Evolutionary conservation across 495 filamentous ascomycete species (phyloP), one percentile per base, ranked within the genome.

Genomic region (Penicillium canescens): DNA sequence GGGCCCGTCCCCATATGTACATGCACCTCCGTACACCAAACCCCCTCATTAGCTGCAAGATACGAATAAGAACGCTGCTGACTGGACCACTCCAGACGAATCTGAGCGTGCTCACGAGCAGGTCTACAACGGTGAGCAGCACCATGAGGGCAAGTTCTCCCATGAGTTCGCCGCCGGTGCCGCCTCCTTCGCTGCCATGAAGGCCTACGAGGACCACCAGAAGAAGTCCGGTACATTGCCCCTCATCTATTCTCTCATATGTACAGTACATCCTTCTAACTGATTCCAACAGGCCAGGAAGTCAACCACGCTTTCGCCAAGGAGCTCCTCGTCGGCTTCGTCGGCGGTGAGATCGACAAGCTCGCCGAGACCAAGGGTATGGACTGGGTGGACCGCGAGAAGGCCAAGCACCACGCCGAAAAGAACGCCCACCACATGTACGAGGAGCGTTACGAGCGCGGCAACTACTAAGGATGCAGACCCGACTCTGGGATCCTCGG

Each of bases 181-280:
- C 42, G 89, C 88, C 43, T 84, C 88, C 54, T 92, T 92, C 63
- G 88, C 83, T 57, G 89, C 81, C 52, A 86, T 94, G 80, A 90
- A 91, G 78, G 72, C 83, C 13, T 92, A 85, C 67, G 89, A 92
- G 71, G 84, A 91, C 68, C 74, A 84, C 52, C 85, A 90, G 74
- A 85, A 86, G 66, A 78, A 75, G 50, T 76, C 91, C 72, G 88
- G 86, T 86, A 78, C 41, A 76, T 56, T 35, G 16, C 18, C 16
- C 37, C 10, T 10, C 0, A 39, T 26, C 9, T 10, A 14, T 8
- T 10, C 9, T 20, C 26, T 40, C 10, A 36, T 34, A 7, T 59
- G 45, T 28, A 8, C 10, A 49, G 45, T 28, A 10, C 10, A 49
- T 39, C 24, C 3, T 36, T 28, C 34, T 45, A 41, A 50, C 52